phyloP scores from a whole-genome alignment of 2,329 filamentous ascomycete genomes.

The Venturia pyrina region DNA sequence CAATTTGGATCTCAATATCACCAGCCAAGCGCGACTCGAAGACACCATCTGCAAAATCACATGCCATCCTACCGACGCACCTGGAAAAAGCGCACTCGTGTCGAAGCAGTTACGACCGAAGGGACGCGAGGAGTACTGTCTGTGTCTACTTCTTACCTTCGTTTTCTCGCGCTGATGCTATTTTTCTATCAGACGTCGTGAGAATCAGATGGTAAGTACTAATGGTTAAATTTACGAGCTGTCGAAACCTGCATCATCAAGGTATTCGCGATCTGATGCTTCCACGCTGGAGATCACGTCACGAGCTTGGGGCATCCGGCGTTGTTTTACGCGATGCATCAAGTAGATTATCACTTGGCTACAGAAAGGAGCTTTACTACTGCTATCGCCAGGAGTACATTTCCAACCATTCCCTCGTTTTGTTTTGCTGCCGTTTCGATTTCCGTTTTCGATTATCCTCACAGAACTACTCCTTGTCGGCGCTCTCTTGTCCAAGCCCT shows the following conservation, averaged over 20 bases:
- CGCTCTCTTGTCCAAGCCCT: neutral
- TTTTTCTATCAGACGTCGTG: too few relatives aligned
- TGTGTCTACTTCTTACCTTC: too few relatives aligned
- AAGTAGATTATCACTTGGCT: neutral
- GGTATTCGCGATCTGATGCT: too few relatives aligned
- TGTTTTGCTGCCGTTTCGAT: neutral
- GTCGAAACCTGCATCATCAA: neutral
- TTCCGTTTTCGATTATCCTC: too few relatives aligned
- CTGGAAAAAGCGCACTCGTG: too few relatives aligned
- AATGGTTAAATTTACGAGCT: neutral
- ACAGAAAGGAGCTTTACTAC: neutral
- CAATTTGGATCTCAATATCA: too few relatives aligned
- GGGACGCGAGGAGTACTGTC: too few relatives aligned
- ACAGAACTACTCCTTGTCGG: neutral
- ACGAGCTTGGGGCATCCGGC: neutral
- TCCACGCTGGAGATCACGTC: neutral
- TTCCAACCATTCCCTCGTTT: neutral
- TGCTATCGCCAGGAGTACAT: too few relatives aligned
- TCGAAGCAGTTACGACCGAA: too few relatives aligned
- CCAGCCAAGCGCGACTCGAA: too few relatives aligned
- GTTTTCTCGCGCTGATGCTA: too few relatives aligned
- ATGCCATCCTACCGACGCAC: neutral
- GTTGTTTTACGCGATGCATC: neutral
- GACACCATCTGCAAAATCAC: neutral
- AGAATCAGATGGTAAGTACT: too few relatives aligned